phyloP scores from a whole-genome alignment of 805 yeast species.

The Groenewaldozyma tartarivorans region DNA sequence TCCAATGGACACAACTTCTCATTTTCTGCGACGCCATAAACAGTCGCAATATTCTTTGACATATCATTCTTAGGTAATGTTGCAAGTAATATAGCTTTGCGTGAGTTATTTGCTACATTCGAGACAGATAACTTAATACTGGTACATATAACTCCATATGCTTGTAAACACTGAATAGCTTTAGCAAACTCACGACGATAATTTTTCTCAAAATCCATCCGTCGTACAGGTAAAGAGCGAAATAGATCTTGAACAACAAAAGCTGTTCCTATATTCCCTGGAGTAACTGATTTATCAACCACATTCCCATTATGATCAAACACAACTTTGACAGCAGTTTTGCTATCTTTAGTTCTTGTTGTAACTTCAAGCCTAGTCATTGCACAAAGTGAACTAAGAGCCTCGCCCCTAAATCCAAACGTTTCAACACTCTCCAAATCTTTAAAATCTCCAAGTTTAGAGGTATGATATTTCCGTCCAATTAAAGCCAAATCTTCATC shows the following conservation, averaged over 20 bases:
- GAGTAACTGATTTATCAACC: slow-evolving; percentile 25
- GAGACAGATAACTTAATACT: slow-evolving; percentile 51
- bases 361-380: slow-evolving; percentile 40
- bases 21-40: slow-evolving; percentile 52
- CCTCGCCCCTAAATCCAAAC: slow-evolving; percentile 69
- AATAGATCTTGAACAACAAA: slow-evolving; percentile 54
- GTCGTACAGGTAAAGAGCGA: slow-evolving; percentile 67
- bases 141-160: slow-evolving; percentile 54
- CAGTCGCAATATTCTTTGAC: slow-evolving; percentile 48
- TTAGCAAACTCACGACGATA: slow-evolving; percentile 62
- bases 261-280: slow-evolving; percentile 64
- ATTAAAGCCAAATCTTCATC: slow-evolving; percentile 37
- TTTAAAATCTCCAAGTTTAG: slow-evolving; percentile 36
- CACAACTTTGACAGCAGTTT: slow-evolving; percentile 47
- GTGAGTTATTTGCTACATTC: slow-evolving; percentile 38
- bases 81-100: slow-evolving; percentile 45
- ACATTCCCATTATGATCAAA: slow-evolving; percentile 51
- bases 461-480: slow-evolving; percentile 44
- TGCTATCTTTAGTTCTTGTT: slow-evolving; percentile 33
- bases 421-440: slow-evolving; percentile 34
- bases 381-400: slow-evolving; percentile 46
- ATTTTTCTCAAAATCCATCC: slow-evolving; percentile 60
- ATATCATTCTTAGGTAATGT: slow-evolving; percentile 44
- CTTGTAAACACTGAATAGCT: slow-evolving; percentile 52
- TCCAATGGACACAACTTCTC: slow-evolving; percentile 39